These are phyloP conservation scores for Cytospora schulzeri DNA, from an alignment of 2,329 filamentous ascomycete genomes.

Conservation along the genomic window DNA sequence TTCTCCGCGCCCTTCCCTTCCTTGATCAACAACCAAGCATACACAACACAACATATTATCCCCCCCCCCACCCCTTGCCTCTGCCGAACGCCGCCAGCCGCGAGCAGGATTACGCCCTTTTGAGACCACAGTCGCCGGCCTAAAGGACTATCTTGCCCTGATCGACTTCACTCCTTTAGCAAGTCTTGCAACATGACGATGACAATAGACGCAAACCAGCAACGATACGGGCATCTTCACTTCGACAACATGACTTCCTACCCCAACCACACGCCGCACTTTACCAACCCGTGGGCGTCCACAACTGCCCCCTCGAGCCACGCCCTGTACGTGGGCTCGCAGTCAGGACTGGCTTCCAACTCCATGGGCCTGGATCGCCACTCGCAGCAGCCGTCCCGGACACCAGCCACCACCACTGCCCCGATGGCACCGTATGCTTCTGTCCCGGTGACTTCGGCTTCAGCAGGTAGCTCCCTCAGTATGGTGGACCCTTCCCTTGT, in stretches of 20 bases:
- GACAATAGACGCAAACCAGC: slow-evolving; percentile 89
- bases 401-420: slow-evolving; percentile 59
- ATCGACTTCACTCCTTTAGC: slow-evolving; percentile 24
- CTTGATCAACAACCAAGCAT: neutral
- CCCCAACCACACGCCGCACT: slow-evolving; percentile 67
- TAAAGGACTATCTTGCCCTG: slow-evolving; percentile 4
- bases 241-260: slow-evolving; percentile 80
- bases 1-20: slow-evolving; percentile 18
- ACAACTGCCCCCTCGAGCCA: slow-evolving; percentile 55
- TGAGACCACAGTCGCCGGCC: slow-evolving; percentile 20
- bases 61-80: slow-evolving; percentile 1
- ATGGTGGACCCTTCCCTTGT: slow-evolving; percentile 57
- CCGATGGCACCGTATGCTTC: slow-evolving; percentile 73
- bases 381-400: slow-evolving; percentile 46
- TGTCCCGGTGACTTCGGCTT: slow-evolving; percentile 71
- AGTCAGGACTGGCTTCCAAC: slow-evolving; percentile 59
- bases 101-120: slow-evolving; percentile 31
- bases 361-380: slow-evolving; percentile 60
- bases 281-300: slow-evolving; percentile 84
- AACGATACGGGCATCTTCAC: slow-evolving; percentile 74
- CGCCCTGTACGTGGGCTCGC: slow-evolving; percentile 61
- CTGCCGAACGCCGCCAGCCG: slow-evolving; percentile 28
- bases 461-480: slow-evolving; percentile 71
- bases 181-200: slow-evolving; percentile 74
- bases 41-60: neutral